Evolutionary conservation across 495 filamentous ascomycete genomes (phyloP).

Genomic region (Lichina pygmaea): DNA sequence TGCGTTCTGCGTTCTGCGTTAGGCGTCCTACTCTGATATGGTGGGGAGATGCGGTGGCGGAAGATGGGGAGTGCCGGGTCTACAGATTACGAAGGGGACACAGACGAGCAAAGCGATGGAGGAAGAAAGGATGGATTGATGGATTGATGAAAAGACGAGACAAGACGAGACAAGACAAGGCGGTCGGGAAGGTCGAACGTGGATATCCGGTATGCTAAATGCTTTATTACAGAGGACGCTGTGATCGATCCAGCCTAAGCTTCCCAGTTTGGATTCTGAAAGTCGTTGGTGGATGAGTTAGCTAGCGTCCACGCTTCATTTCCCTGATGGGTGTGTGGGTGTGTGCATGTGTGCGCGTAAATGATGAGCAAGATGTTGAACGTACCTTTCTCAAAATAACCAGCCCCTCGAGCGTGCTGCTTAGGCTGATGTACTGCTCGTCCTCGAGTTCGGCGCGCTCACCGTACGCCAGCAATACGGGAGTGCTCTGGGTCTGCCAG

Average conservation of each 20-base stretch:
- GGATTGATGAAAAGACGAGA: background rate
- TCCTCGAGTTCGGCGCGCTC: conserved; percentile 94
- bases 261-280: conserved; percentile 27
- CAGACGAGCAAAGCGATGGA: background rate
- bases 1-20: too few species aligned
- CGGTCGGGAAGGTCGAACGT: background rate
- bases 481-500: conserved; percentile 98
- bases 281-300: too few species aligned
- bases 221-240: too few species aligned
- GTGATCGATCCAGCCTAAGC: conserved; percentile 12
- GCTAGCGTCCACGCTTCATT: background rate
- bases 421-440: conserved; percentile 82
- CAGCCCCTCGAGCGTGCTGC: conserved; percentile 74
- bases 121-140: background rate
- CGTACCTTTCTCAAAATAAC: conserved; percentile 88
- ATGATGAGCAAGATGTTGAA: too few species aligned
- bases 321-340: background rate
- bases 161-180: background rate
- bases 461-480: conserved; percentile 73
- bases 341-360: too few species aligned
- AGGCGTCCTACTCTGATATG: too few species aligned
- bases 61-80: too few species aligned
- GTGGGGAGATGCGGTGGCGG: too few species aligned
- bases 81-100: background rate
- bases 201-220: too few species aligned